These are phyloP conservation scores for Thalassia testudinum DNA, from an alignment of 116 monocot species.

Conservation along the genomic window DNA sequence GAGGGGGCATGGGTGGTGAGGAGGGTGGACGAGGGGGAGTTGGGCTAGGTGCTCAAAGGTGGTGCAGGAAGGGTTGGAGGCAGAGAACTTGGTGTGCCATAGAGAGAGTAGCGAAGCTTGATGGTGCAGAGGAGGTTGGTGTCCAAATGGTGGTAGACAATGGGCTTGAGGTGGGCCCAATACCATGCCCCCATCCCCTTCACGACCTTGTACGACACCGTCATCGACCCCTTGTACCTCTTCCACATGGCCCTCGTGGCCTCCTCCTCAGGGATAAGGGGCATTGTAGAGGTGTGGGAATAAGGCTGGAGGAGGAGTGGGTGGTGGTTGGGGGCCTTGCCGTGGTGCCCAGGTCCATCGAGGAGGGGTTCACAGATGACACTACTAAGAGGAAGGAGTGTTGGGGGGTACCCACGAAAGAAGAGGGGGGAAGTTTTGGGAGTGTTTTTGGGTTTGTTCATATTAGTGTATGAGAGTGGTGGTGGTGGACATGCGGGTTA, in stretches of 20 bases:
- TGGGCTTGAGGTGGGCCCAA: conserved; percentile 79
- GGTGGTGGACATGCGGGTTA: too few relatives aligned
- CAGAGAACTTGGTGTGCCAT: conserved; percentile 84
- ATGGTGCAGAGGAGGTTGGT: conserved; percentile 66
- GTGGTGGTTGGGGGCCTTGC: conserved; percentile 7
- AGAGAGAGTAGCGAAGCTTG: conserved; percentile 91
- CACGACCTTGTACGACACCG: conserved; percentile 68
- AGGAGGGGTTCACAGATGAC: too few relatives aligned
- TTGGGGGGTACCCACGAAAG: too few relatives aligned
- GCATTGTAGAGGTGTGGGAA: conserved; percentile 5
- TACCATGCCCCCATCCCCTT: conserved; percentile 99
- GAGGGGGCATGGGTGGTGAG: conserved; percentile 5
- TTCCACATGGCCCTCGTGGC: conserved; percentile 43
- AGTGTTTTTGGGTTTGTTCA: too few relatives aligned
- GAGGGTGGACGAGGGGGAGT: conserved; percentile 38
- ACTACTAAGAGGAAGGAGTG: too few relatives aligned
- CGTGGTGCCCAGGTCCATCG: too few relatives aligned
- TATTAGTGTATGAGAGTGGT: too few relatives aligned
- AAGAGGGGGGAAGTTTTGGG: too few relatives aligned
- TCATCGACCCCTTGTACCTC: conserved; percentile 64
- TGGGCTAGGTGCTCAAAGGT: conserved; percentile 96
- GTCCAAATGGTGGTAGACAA: conserved; percentile 43
- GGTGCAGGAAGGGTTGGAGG: conserved; percentile 93
- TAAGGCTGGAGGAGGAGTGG: conserved; percentile 2
- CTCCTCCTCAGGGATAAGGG: conserved; percentile 32